Conservation (phyloP, 768 basidiomycete genomes). For the Auricularia auricula-judae region DNA sequence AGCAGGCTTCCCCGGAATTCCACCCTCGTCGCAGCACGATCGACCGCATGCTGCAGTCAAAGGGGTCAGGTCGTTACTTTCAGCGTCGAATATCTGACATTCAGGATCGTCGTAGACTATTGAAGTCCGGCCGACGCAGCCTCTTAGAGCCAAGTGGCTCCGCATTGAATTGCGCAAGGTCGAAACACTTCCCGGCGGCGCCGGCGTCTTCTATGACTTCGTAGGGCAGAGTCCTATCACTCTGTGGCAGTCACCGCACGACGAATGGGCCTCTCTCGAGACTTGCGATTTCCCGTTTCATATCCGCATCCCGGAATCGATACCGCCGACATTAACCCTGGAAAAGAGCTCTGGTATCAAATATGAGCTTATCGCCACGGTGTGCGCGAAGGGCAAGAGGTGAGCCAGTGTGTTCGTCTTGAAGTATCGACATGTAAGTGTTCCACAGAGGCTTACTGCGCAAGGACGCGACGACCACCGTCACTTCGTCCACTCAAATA, state of each 20-base stretch:
- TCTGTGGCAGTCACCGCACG: conserved; percentile 72
- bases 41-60: conserved; percentile 75
- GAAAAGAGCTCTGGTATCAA: conserved; percentile 74
- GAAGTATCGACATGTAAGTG: neutral
- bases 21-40: conserved; percentile 54
- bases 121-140: conserved; percentile 66
- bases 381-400: conserved; percentile 76
- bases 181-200: conserved; percentile 62
- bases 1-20: conserved; percentile 77
- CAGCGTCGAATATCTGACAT: no score
- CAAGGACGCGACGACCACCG: conserved; percentile 58
- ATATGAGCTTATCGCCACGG: conserved; percentile 82
- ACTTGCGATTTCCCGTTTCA: conserved; percentile 76
- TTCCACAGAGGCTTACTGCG: conserved; percentile 64
- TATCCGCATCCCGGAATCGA: conserved; percentile 85
- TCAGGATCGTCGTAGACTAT: conserved; percentile 46
- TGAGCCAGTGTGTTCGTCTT: conserved; percentile 31
- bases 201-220: conserved; percentile 66
- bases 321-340: conserved; percentile 76
- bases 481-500: conserved; percentile 58
- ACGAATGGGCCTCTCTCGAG: conserved; percentile 34
- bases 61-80: conserved; percentile 43
- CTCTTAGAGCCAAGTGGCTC: conserved; percentile 87
- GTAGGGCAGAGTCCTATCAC: conserved; percentile 75
- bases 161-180: conserved; percentile 85